Base-by-base conservation (phyloP, 371 early-diverging fungal species). In the Rhizopus arrhizus region DNA sequence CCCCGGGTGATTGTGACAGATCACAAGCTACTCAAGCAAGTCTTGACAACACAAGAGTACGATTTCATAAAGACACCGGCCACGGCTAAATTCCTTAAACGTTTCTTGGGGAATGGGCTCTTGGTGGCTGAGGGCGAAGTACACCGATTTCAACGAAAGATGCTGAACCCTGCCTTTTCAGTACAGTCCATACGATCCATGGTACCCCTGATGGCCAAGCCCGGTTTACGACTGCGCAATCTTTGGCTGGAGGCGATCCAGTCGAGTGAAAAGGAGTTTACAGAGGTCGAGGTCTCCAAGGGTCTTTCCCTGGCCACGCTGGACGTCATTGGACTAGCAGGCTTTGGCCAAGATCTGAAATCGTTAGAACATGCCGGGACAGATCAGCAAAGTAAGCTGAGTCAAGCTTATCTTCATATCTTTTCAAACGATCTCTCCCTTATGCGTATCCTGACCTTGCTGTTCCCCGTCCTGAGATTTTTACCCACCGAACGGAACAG, bases 131-230 rank as follows among this genome's bases (percentile, higher is more conserved):
- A 88, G 56, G 89, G 88, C 0, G 76, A 70, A 40, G 70, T 52
- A 0, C 90, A 89, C 66, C 75, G 77, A 53, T 80, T 75, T 22
- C 90, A 89, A 62, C 83, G 90, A 45, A 86, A 84, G 49, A 73
- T 88, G 76, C 61, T 88, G 40, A 88, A 88, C 61, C 90, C 90
- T 7, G 84, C 85, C 7, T 89, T 89, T 56, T 66, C 77, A 2
- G 66, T 82, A 28, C 69, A 75, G 42, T 68, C 84, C 9, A 68
- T 87, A 47, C 77, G 78, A 9, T 58, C 65, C 3, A 62, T 84
- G 54, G 58, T 78, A 0, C 87, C 87, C 0, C 52, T 73, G 42
- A 72, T 86, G 61, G 62, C 68, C 4, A 61, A 62, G 3, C 76
- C 78, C 2, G 78, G 64, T 4, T 41, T 67, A 28, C 58, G 62